Conservation (phyloP, 495 filamentous ascomycete genomes). For the Pseudoneurospora amorphoporcata region DNA sequence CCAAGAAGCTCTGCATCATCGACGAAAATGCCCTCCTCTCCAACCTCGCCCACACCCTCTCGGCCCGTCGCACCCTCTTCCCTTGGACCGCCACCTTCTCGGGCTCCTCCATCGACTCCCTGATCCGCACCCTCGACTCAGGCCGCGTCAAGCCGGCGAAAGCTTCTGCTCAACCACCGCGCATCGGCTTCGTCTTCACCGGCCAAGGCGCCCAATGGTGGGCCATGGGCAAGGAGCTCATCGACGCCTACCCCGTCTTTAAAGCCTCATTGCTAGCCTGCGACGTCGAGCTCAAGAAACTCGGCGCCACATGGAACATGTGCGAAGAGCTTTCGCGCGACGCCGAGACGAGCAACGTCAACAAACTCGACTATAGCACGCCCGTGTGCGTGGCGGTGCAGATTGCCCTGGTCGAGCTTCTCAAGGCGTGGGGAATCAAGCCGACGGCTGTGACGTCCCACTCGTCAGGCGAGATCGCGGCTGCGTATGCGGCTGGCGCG, state of each 20-base stretch:
- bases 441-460: slow-evolving; percentile 46
- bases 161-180: neutral
- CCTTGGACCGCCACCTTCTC: slow-evolving; percentile 15
- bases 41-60: slow-evolving; percentile 25
- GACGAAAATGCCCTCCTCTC: slow-evolving; percentile 17
- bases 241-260: slow-evolving; percentile 23
- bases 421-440: slow-evolving; percentile 39
- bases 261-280: slow-evolving; percentile 17
- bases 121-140: slow-evolving; percentile 11
- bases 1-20: neutral
- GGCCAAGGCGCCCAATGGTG: slow-evolving; percentile 45
- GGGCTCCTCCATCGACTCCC: slow-evolving; percentile 2
- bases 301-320: slow-evolving; percentile 19
- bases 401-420: slow-evolving; percentile 43
- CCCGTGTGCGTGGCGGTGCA: slow-evolving; percentile 40
- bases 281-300: slow-evolving; percentile 20
- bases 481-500: slow-evolving; percentile 37
- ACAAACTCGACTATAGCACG: slow-evolving; percentile 27
- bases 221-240: slow-evolving; percentile 43
- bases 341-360: slow-evolving; percentile 13
- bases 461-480: slow-evolving; percentile 56
- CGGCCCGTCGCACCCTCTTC: slow-evolving; percentile 20
- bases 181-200: slow-evolving; percentile 28
- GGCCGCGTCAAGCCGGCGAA: slow-evolving; percentile 12
- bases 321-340: slow-evolving; percentile 21